Percentiles rank a stretch among this genome's conserved stretches.
Conservation (phyloP, 192 early-diverging fungal species). For the Backusella sp. region DNA sequence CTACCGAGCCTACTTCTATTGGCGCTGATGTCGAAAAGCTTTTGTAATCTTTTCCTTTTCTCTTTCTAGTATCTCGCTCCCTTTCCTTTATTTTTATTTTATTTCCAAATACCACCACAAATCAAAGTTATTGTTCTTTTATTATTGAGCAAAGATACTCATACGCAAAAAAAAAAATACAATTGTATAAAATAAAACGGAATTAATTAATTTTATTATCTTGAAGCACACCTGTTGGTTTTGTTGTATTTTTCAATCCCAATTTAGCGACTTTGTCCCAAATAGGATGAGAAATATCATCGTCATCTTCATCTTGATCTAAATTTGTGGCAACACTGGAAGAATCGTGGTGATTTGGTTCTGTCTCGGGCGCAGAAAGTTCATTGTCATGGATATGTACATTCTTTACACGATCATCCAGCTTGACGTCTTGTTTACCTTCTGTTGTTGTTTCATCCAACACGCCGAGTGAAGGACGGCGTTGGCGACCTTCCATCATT, state of each 20-base stretch:
- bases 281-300: background rate
- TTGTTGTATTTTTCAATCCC: constrained; percentile 2
- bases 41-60: constrained; percentile 24
- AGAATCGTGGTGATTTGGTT: background rate
- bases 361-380: background rate
- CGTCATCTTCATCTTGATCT: background rate
- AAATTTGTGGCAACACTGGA: too few relatives aligned
- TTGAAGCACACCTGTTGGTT: background rate
- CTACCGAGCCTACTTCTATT: constrained; percentile 58
- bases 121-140: background rate
- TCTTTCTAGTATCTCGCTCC: background rate
- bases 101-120: background rate
- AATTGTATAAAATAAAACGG: background rate
- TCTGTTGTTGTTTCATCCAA: background rate
- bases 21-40: constrained; percentile 55
- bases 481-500: constrained; percentile 13
- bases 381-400: background rate
- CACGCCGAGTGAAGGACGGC: background rate
- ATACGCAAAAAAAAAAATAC: constrained; percentile 1
- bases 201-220: background rate
- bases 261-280: constrained; percentile 1
- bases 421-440: background rate
- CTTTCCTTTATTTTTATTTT: background rate
- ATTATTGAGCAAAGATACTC: background rate
- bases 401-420: background rate